Conservation (phyloP, 1,284 basidiomycete genomes). For the Boletus holoroseus region DNA sequence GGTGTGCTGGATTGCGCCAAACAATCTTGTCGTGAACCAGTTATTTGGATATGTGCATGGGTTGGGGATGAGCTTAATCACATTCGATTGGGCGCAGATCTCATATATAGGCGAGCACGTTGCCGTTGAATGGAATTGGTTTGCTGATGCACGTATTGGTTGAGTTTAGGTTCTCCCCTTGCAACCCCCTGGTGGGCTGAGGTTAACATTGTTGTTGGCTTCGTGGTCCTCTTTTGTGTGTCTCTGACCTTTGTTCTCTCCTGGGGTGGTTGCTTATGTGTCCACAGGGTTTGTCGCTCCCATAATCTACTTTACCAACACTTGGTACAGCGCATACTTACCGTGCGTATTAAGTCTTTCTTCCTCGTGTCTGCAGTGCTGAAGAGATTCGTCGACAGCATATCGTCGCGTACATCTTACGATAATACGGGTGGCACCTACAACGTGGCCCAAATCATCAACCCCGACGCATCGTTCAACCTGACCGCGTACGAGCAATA, state of each 20-base stretch:
- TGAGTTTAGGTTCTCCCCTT: conserved; percentile 42
- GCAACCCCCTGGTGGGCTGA: conserved; percentile 72
- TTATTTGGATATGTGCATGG: conserved; percentile 77
- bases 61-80: conserved; percentile 64
- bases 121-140: background rate
- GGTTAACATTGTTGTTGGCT: conserved; percentile 77
- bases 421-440: conserved; percentile 66
- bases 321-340: conserved; percentile 58
- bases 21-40: conserved; percentile 61
- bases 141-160: background rate
- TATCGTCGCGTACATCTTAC: conserved; percentile 51
- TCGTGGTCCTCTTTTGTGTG: conserved; percentile 66
- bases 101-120: conserved; percentile 34
- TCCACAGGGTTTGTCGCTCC: conserved; percentile 57
- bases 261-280: background rate
- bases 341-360: conserved; percentile 31
- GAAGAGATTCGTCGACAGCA: conserved; percentile 23
- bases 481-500: conserved; percentile 65
- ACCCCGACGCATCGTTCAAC: conserved; percentile 54
- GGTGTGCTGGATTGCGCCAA: conserved; percentile 77
- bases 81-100: conserved; percentile 69
- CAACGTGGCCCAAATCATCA: conserved; percentile 65
- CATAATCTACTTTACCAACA: conserved; percentile 58
- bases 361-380: background rate
- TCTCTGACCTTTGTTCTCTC: background rate